A percentile compares a stretch with the other conserved stretches of the same genome.
These are phyloP conservation scores for Oenanthe javanica DNA, from an alignment of 140 eudicot genomes.

Conservation along the genomic window DNA sequence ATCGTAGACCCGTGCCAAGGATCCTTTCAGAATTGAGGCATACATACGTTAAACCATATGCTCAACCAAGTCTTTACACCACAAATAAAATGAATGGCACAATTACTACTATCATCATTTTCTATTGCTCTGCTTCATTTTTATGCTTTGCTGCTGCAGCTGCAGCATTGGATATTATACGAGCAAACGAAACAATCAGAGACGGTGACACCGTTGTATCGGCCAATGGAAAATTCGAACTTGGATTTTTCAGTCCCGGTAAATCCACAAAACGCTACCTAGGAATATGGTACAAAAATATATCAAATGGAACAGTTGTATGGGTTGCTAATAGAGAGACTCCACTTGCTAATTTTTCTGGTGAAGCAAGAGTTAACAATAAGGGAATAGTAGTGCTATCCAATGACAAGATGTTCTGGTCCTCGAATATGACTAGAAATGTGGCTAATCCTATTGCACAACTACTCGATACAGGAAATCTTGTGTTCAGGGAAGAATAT, in stretches of 20 bases:
- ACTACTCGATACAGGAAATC: too few relatives aligned
- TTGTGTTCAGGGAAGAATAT: too few relatives aligned
- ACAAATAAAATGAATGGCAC: background rate
- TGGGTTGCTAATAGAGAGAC: too few relatives aligned
- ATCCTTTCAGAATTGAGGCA: too few relatives aligned
- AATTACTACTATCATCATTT: background rate
- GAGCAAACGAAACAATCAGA: background rate
- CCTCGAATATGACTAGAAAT: too few relatives aligned
- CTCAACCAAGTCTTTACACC: background rate
- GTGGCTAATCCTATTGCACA: too few relatives aligned
- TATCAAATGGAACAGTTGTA: background rate
- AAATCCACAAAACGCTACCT: background rate
- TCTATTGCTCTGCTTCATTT: background rate
- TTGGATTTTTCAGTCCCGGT: background rate
- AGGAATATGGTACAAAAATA: conserved; percentile 1
- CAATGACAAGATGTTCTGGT: too few relatives aligned
- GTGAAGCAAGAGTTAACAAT: too few relatives aligned
- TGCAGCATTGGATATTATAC: background rate
- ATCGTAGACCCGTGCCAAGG: too few relatives aligned
- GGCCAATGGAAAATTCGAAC: background rate
- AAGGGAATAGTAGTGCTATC: too few relatives aligned
- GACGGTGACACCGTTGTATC: background rate
- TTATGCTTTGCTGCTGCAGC: background rate
- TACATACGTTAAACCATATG: background rate
- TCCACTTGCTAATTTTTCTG: too few relatives aligned